phyloP scores from a whole-genome alignment of 2,329 filamentous ascomycete species.

The Xylariaceae sp. region DNA sequence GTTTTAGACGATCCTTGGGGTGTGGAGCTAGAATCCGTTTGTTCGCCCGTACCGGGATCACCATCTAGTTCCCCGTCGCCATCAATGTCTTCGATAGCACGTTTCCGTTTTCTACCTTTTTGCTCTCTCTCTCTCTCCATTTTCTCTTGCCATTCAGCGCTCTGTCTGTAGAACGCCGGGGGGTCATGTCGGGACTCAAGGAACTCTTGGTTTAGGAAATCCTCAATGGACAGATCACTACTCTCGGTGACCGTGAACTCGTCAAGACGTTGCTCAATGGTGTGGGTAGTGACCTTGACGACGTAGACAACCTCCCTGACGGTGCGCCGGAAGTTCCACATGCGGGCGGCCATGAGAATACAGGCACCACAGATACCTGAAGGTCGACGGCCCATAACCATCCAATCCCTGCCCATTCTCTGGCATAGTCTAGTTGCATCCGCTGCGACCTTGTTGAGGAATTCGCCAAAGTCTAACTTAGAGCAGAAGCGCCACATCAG shows the following conservation, averaged over 20 bases:
- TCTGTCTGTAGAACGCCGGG: constrained; percentile 75
- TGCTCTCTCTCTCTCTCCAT: constrained; percentile 49
- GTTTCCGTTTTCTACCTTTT: constrained; percentile 48
- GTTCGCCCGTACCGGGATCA: constrained; percentile 8
- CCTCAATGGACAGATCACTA: constrained; percentile 81
- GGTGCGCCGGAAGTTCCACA: constrained; percentile 96
- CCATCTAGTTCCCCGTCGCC: constrained; percentile 31
- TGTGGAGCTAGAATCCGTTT: constrained; percentile 8
- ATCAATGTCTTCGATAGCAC: constrained; percentile 40
- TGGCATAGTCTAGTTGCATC: constrained; percentile 86
- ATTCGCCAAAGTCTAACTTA: constrained; percentile 85
- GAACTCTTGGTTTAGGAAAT: constrained; percentile 75
- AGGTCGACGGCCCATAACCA: constrained; percentile 89
- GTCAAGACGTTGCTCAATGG: constrained; percentile 85
- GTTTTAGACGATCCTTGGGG: constrained; percentile 27
- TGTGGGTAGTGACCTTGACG: constrained; percentile 93
- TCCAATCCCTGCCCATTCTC: constrained; percentile 97
- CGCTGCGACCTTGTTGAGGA: constrained; percentile 81
- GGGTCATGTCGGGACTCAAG: constrained; percentile 77
- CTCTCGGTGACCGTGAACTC: constrained; percentile 90
- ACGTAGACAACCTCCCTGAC: constrained; percentile 96
- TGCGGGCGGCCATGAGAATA: constrained; percentile 90
- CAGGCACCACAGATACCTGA: constrained; percentile 94
- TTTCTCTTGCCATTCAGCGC: constrained; percentile 60
- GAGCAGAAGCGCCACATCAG: constrained; percentile 89